Conservation (phyloP, 2,329 filamentous ascomycete species). For the Aspergillus pseudotamarii region DNA sequence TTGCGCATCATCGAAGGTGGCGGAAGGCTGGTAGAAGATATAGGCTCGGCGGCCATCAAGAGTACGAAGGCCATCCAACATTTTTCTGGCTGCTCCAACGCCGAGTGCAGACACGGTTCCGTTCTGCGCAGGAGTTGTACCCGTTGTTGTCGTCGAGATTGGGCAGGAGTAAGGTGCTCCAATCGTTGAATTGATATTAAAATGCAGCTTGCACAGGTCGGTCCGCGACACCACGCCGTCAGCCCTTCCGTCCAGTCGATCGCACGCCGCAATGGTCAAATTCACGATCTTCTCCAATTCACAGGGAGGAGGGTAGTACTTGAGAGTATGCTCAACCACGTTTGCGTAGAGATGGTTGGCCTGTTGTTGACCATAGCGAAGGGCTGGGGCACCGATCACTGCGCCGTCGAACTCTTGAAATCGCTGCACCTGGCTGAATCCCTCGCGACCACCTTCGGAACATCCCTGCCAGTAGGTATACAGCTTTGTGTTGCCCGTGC, state of each 20-base stretch:
- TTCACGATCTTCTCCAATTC: conserved; percentile 48
- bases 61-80: conserved; percentile 45
- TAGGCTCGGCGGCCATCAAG: conserved; percentile 45
- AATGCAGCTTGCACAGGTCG: conserved; percentile 51
- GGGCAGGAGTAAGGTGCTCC: conserved; percentile 52
- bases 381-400: conserved; percentile 52
- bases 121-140: conserved; percentile 31
- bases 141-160: conserved; percentile 21
- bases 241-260: conserved; percentile 56
- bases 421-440: conserved; percentile 56
- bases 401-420: conserved; percentile 54
- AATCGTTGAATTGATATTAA: conserved; percentile 50
- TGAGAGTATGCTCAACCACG: conserved; percentile 42
- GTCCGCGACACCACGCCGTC: conserved; percentile 58
- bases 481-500: conserved; percentile 26
- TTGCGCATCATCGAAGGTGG: conserved; percentile 29
- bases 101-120: conserved; percentile 31
- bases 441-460: conserved; percentile 58
- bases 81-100: conserved; percentile 36
- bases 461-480: conserved; percentile 58
- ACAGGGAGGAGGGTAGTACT: conserved; percentile 47
- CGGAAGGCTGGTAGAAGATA: conserved; percentile 33
- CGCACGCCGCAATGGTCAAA: conserved; percentile 57
- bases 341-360: conserved; percentile 44
- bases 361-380: conserved; percentile 49